phyloP scores from a whole-genome alignment of 768 basidiomycete species.

The Chalciporus sphaerocephalus region DNA sequence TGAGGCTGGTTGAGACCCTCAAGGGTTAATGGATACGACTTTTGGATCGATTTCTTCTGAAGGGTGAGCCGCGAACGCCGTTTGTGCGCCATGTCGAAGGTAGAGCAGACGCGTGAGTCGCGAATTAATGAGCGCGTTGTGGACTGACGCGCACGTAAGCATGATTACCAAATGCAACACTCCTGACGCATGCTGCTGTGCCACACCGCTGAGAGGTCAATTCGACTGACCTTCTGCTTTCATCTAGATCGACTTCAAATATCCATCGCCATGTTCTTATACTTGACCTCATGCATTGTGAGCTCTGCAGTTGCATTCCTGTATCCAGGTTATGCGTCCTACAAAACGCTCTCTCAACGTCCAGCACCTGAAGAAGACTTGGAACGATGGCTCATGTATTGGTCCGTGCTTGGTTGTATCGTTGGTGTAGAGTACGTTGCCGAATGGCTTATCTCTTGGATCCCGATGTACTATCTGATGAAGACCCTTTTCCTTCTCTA shows the following conservation, averaged over 20 bases:
- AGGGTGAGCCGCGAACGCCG: conserved; percentile 9
- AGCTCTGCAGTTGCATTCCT: conserved; percentile 78
- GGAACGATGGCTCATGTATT: conserved; percentile 97
- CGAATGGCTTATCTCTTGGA: conserved; percentile 87
- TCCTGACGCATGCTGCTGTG: conserved; percentile 13
- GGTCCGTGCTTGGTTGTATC: conserved; percentile 84
- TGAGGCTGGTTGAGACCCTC: conserved; percentile 9
- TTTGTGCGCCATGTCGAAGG: conserved; percentile 25
- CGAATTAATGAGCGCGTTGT: conserved; percentile 27
- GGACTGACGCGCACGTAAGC: conserved; percentile 20
- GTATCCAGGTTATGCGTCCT: conserved; percentile 95
- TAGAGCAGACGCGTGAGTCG: conserved; percentile 22
- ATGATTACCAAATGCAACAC: conserved; percentile 4
- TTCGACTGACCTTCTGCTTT: background rate
- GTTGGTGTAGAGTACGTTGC: conserved; percentile 78
- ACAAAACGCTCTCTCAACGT: conserved; percentile 86
- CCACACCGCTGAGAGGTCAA: conserved; percentile 3
- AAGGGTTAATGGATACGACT: background rate
- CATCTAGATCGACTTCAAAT: conserved; percentile 4
- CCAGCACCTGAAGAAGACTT: conserved; percentile 80
- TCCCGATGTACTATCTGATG: conserved; percentile 81
- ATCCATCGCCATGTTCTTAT: conserved; percentile 36
- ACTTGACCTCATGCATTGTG: conserved; percentile 36
- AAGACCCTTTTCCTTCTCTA: conserved; percentile 86
- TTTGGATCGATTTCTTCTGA: conserved; percentile 14